Conservation (phyloP, 768 basidiomycete genomes). For the Mycena sanguinolenta region DNA sequence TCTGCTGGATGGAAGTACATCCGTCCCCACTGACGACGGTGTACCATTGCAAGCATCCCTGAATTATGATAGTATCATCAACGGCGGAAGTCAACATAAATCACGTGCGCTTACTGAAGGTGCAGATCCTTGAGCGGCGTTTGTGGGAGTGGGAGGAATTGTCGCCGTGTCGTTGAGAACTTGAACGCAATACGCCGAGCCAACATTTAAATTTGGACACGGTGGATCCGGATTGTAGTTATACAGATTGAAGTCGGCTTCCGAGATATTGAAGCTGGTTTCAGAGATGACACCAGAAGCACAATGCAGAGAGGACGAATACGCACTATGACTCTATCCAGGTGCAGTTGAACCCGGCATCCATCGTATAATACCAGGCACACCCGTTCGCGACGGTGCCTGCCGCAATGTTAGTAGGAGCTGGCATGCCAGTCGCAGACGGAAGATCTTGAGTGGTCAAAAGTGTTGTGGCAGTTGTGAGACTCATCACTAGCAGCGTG, state of each 20-base stretch:
- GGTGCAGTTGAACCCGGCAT: background rate
- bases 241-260: no score
- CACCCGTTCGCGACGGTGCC: slow-evolving; percentile 6
- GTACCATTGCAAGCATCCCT: background rate
- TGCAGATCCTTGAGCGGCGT: background rate
- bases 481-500: background rate
- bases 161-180: no score
- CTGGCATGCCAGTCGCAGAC: background rate
- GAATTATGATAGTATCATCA: no score
- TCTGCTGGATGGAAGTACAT: background rate
- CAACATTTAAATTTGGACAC: no score
- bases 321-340: no score
- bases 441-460: background rate
- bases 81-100: no score
- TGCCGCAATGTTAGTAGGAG: slow-evolving; percentile 6
- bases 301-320: no score
- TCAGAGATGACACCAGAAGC: no score
- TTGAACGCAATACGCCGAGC: no score
- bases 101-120: no score
- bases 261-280: no score
- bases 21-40: background rate
- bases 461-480: background rate
- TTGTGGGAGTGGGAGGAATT: slow-evolving; percentile 6
- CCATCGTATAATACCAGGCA: background rate
- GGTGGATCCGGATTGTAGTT: no score